Percentiles rank a stretch among this genome's conserved stretches.
Evolutionary conservation across 2,329 filamentous ascomycete genomes (phyloP).

Genomic region (Torrubiella hemipterigena): DNA sequence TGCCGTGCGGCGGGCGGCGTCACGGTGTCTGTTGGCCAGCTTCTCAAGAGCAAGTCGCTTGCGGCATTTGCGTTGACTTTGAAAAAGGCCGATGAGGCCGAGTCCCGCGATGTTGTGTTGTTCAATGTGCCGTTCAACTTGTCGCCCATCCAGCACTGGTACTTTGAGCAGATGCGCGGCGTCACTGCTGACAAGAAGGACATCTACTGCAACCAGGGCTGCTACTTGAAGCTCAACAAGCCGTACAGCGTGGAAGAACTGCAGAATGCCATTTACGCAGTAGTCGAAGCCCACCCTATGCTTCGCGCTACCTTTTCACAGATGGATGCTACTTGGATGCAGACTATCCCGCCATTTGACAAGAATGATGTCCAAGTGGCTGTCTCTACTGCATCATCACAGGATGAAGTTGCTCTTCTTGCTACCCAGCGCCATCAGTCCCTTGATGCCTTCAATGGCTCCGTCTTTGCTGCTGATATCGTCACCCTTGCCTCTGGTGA

Average conservation of each 20-base stretch:
- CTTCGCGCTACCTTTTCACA: slow-evolving; percentile 3
- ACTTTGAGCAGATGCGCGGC: background rate
- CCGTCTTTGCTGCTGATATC: background rate
- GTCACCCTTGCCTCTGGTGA: slow-evolving; percentile 1
- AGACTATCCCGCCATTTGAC: background rate
- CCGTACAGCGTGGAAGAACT: background rate
- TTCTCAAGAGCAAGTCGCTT: slow-evolving; percentile 10
- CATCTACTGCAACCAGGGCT: slow-evolving; percentile 9
- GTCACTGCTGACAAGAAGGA: slow-evolving; percentile 4
- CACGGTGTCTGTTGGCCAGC: slow-evolving; percentile 3
- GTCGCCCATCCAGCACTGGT: slow-evolving; percentile 3
- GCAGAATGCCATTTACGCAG: background rate
- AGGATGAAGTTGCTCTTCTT: background rate
- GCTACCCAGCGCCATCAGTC: background rate
- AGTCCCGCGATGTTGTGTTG: background rate
- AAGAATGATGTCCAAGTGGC: background rate
- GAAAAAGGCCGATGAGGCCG: background rate
- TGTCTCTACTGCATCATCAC: background rate
- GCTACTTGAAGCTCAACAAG: slow-evolving; percentile 1
- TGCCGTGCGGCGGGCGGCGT: background rate
- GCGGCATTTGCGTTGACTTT: slow-evolving; percentile 8
- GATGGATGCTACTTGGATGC: background rate
- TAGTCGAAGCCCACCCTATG: slow-evolving; percentile 3
- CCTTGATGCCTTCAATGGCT: background rate
- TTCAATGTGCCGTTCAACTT: slow-evolving; percentile 11